A percentile compares a stretch with the other conserved stretches of the same genome.
Evolutionary conservation across 345 rosid species (phyloP).

Genomic region (Arabidopsis arenosa): DNA sequence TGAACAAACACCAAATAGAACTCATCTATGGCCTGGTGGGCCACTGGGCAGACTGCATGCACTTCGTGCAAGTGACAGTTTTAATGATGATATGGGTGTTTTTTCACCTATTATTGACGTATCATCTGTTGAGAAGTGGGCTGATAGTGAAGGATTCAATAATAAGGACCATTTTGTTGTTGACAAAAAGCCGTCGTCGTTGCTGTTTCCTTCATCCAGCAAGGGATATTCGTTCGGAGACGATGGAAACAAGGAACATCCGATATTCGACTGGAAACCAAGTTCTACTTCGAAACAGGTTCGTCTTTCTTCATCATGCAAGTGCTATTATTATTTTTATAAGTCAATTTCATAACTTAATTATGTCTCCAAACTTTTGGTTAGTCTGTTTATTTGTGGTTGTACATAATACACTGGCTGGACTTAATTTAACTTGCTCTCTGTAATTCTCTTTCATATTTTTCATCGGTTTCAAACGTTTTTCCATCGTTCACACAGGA

Average conservation of each 20-base stretch:
- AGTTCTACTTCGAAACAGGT: constrained; percentile 77
- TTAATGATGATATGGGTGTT: constrained; percentile 91
- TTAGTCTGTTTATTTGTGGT: background rate
- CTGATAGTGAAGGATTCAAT: constrained; percentile 60
- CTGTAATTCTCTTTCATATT: background rate
- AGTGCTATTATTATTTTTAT: background rate
- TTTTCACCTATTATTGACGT: constrained; percentile 92
- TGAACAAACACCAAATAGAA: constrained; percentile 76
- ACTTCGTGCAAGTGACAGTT: constrained; percentile 66
- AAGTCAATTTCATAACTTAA: background rate
- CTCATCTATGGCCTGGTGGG: constrained; percentile 72
- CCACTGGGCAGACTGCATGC: constrained; percentile 74
- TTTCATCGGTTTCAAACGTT: constrained; percentile 30
- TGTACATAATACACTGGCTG: constrained; percentile 21
- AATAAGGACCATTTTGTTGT: constrained; percentile 58
- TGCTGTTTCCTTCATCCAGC: constrained; percentile 67
- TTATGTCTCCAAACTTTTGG: constrained; percentile 11
- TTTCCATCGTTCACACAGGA: constrained; percentile 54
- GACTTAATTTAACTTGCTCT: background rate
- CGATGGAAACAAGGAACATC: constrained; percentile 67
- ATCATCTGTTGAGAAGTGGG: constrained; percentile 87
- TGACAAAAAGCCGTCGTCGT: constrained; percentile 75
- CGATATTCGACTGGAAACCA: constrained; percentile 81
- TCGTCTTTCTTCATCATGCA: constrained; percentile 28
- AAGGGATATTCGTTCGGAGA: constrained; percentile 72